phyloP scores from a whole-genome alignment of 441 rosid genomes.

The Bocquillonia castaneifolia region DNA sequence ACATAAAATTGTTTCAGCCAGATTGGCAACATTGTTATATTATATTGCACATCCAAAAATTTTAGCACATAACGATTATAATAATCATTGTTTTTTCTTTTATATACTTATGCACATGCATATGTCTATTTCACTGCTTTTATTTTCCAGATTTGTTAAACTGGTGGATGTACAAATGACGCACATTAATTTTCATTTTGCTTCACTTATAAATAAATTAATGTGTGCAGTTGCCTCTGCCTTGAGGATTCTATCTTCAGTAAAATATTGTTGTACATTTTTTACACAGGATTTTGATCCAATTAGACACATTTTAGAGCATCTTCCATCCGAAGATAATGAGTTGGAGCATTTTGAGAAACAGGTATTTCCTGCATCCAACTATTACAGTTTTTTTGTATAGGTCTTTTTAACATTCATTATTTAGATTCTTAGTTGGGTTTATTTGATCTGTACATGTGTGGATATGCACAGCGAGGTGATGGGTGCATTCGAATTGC shows the following conservation, averaged over 20 bases:
- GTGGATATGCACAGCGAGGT: neutral
- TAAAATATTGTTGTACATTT: conserved; percentile 7
- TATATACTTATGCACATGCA: neutral
- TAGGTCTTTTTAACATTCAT: neutral
- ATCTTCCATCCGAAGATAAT: conserved; percentile 59
- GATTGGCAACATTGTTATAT: neutral
- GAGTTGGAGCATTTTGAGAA: conserved; percentile 71
- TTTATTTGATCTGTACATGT: neutral
- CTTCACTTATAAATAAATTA: too few relatives aligned
- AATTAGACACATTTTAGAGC: conserved; percentile 67
- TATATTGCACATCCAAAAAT: neutral
- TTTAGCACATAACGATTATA: neutral
- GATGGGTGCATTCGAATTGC: neutral
- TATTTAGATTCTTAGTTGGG: neutral
- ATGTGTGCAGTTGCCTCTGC: neutral
- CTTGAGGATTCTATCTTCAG: neutral
- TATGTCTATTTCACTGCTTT: neutral
- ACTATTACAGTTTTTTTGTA: neutral
- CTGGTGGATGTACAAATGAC: neutral
- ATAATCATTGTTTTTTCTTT: neutral
- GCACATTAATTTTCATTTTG: neutral
- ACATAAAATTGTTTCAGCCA: neutral
- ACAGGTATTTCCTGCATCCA: conserved; percentile 48
- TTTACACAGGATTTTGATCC: conserved; percentile 79
- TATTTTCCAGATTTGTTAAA: neutral